Evolutionary conservation across 192 early-diverging fungal species (phyloP).

Genomic region (Phycomyces blakesleeanus): DNA sequence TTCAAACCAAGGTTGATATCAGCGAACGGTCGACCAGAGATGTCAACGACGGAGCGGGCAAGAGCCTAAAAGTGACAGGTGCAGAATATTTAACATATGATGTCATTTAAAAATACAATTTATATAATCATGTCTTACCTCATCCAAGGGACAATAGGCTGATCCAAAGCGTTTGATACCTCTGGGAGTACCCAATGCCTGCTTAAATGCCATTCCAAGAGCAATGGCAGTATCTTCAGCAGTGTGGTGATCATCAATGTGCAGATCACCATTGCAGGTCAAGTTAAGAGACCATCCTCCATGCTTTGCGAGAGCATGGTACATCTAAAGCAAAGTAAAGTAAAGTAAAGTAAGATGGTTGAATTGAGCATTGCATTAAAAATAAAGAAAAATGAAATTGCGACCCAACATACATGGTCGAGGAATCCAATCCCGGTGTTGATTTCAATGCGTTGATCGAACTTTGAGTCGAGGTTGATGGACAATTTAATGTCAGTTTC

Average conservation of each 20-base stretch:
- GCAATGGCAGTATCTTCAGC: slow-evolving; percentile 95
- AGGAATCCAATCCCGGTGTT: slow-evolving; percentile 96
- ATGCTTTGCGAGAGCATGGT: slow-evolving; percentile 97
- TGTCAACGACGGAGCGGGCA: slow-evolving; percentile 92
- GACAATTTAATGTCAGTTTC: slow-evolving; percentile 86
- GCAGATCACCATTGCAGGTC: slow-evolving; percentile 87
- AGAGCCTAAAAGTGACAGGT: slow-evolving; percentile 59
- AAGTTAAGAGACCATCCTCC: slow-evolving; percentile 83
- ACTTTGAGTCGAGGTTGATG: slow-evolving; percentile 57
- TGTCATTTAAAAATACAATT: too few relatives aligned
- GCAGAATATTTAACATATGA: not conserved
- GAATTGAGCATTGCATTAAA: not conserved
- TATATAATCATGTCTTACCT: slow-evolving; percentile 42
- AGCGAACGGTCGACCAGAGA: slow-evolving; percentile 90
- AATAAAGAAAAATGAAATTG: slow-evolving; percentile 4
- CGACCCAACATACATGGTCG: slow-evolving; percentile 73
- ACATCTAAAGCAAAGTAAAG: slow-evolving; percentile 63
- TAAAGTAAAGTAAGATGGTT: too few relatives aligned
- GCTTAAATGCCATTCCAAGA: slow-evolving; percentile 88
- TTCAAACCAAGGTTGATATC: slow-evolving; percentile 82
- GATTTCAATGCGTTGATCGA: slow-evolving; percentile 74
- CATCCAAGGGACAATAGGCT: slow-evolving; percentile 95
- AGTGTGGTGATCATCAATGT: slow-evolving; percentile 99
- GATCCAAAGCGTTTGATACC: slow-evolving; percentile 91
- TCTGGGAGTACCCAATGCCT: slow-evolving; percentile 84